Evolutionary conservation across 495 filamentous ascomycete species (phyloP), one percentile per base, ranked within the genome.

Genomic region (Pseudotulostoma volvatum): DNA sequence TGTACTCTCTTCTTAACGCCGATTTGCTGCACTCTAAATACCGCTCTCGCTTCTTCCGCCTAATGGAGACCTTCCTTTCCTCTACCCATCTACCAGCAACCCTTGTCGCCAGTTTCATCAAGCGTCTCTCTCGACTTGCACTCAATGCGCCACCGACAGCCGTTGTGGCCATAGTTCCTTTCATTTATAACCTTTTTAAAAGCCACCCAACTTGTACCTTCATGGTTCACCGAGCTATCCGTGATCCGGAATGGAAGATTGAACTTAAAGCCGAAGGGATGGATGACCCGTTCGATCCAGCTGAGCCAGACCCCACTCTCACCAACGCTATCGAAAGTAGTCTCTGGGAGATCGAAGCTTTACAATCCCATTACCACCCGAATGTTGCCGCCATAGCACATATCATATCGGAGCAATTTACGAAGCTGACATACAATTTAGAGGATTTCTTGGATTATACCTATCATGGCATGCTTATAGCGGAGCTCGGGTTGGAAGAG

Each of bases 371-470:
- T 60, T 96, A 90, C 60, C 92, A 99, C 54, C 92, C 92, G 25
- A 96, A 94, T 52, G 86, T 99, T 25, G 86, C 88, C 1, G 86
- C 87, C 3, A 77, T 96, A 41, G 82, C 84, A 18, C 86, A 81
- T 57, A 93, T 99, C 41, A 76, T 99, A 41, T 81, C 81, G 17
- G 84, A 99, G 64, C 90, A 95, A 58, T 99, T 96, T 57, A 96
- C 87, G 2, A 99, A 96, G 64, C 79, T 85, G 55, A 64, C 74
- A 8, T 99, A 95, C 57, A 82, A 79, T 44, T 49, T 93, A 13
- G 92, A 99, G 50, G 92, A 99, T 49, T 99, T 99, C 59, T 60
- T 96, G 38, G 92, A 96, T 53, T 85, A 95, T 58, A 86, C 81
- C 3, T 96, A 96, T 58, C 73, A 68, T 45, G 85, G 79, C 67